Evolutionary conservation across 768 basidiomycete genomes (phyloP).

Genomic region (Boletellus emodensis): DNA sequence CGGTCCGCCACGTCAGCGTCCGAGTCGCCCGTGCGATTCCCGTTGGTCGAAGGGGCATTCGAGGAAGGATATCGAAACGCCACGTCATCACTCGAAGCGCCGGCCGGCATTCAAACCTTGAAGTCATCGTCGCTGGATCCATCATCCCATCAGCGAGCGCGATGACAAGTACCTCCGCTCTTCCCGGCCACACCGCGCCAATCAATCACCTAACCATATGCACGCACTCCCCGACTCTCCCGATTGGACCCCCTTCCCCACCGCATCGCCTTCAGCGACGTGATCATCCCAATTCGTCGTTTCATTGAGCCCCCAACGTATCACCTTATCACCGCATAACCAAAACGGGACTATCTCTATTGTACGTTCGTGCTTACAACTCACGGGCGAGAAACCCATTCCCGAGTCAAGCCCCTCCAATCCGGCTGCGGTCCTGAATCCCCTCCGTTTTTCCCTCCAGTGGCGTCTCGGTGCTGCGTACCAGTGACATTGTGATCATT

Average conservation of each 20-base stretch:
- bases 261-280: constrained; percentile 5
- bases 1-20: not conserved
- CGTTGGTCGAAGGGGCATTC: no score
- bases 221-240: no score
- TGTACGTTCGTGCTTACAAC: no score
- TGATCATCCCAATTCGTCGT: constrained; percentile 1
- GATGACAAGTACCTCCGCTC: not conserved
- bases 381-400: no score
- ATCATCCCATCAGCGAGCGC: no score
- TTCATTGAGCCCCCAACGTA: not conserved
- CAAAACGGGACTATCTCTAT: not conserved
- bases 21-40: not conserved
- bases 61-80: no score
- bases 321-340: not conserved
- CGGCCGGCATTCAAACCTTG: not conserved
- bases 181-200: not conserved
- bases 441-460: not conserved
- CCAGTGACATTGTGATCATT: no score
- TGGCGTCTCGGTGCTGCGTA: not conserved
- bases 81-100: no score
- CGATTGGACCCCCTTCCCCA: not conserved
- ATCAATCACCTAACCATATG: no score
- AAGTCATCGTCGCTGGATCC: no score
- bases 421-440: constrained; percentile 1
- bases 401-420: not conserved